A percentile compares a stretch with the other conserved stretches of the same genome.
These are phyloP conservation scores for Claviceps lovelessii DNA, from an alignment of 2,329 filamentous ascomycete genomes.

Conservation along the genomic window DNA sequence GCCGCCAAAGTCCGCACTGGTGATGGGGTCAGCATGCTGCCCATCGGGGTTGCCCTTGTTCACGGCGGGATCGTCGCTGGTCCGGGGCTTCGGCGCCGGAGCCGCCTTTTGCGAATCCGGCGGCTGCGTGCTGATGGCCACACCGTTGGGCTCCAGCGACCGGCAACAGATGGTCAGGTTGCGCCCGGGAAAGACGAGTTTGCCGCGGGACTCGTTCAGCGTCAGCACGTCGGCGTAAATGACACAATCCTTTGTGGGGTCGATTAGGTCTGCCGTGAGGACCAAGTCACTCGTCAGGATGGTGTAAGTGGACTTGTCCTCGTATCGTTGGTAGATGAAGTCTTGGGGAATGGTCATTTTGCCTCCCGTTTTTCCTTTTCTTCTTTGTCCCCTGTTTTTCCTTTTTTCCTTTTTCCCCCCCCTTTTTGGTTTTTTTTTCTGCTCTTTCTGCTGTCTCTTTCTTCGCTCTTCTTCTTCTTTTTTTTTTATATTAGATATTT, in stretches of 20 bases:
- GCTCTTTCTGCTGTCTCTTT: too few species aligned
- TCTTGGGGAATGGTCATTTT: neutral
- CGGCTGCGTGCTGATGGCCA: neutral
- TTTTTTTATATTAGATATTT: too few species aligned
- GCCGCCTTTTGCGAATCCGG: neutral
- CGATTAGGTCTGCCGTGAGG: neutral
- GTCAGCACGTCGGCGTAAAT: neutral
- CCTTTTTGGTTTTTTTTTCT: too few species aligned
- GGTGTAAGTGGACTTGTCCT: neutral
- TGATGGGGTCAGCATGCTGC: neutral
- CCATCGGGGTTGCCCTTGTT: neutral
- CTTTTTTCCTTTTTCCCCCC: too few species aligned
- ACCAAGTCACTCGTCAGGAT: neutral
- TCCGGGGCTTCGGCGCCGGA: neutral
- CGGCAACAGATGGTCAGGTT: neutral
- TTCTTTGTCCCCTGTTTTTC: too few species aligned
- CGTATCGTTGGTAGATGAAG: neutral
- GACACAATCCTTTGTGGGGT: neutral
- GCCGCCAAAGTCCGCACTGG: neutral
- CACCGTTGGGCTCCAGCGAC: neutral
- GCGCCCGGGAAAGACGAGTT: neutral
- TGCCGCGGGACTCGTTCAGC: neutral
- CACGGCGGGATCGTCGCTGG: neutral
- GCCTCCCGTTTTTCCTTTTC: neutral
- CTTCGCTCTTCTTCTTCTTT: too few species aligned